Conservation (phyloP, 805 yeast species). For the Wickerhamiella hasegawae region DNA sequence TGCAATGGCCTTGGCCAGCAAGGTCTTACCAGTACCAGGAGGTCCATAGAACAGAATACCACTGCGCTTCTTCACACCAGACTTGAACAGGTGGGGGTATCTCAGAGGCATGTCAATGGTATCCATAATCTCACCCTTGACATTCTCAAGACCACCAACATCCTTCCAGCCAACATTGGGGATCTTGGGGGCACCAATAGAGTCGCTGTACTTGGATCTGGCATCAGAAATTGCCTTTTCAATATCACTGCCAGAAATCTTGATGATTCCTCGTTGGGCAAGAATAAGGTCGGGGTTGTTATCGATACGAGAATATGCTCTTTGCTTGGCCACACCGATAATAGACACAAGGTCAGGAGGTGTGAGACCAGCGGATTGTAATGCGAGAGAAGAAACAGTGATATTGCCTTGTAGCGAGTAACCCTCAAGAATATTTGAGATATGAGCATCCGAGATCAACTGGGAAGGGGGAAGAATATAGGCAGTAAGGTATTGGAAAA, state of each 20-base stretch:
- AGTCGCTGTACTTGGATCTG: slow-evolving; percentile 74
- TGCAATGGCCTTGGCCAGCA: slow-evolving; percentile 93
- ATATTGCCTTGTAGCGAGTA: slow-evolving; percentile 33
- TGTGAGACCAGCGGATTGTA: slow-evolving; percentile 85
- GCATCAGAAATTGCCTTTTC: slow-evolving; percentile 63
- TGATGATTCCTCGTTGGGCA: slow-evolving; percentile 39
- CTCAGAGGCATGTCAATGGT: slow-evolving; percentile 92
- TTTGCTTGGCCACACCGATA: slow-evolving; percentile 43
- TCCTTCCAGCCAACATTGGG: slow-evolving; percentile 96
- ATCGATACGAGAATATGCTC: slow-evolving; percentile 36
- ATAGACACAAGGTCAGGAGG: slow-evolving; percentile 69
- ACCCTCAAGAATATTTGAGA: slow-evolving; percentile 5
- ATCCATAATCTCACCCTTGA: slow-evolving; percentile 83
- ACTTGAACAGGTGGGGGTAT: slow-evolving; percentile 75
- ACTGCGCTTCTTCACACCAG: slow-evolving; percentile 83
- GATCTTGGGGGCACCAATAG: slow-evolving; percentile 92
- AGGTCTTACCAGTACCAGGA: slow-evolving; percentile 95
- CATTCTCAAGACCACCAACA: slow-evolving; percentile 85
- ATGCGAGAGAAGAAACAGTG: slow-evolving; percentile 39
- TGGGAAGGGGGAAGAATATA: slow-evolving; percentile 2
- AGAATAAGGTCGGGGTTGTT: slow-evolving; percentile 23
- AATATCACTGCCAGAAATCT: slow-evolving; percentile 43
- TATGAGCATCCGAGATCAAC: slow-evolving; percentile 5
- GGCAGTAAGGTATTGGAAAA: slow-evolving; percentile 36
- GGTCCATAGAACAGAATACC: slow-evolving; percentile 96